Evolutionary conservation across 2,329 filamentous ascomycete species (phyloP).

Genomic region (Penicillium decumbens): DNA sequence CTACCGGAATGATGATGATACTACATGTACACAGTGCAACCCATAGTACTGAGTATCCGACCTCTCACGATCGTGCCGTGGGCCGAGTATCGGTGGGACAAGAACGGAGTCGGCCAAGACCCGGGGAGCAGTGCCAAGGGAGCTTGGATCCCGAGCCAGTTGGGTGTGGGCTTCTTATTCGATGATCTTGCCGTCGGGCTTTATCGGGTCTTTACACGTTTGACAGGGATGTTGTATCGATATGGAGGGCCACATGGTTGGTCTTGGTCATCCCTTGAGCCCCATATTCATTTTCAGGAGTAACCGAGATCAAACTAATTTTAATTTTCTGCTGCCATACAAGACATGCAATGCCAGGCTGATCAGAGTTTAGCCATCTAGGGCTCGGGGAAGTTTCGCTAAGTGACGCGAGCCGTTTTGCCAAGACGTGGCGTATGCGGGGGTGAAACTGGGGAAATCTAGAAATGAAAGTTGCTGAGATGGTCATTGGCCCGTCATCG

Average conservation of each 20-base stretch:
- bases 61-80: not conserved
- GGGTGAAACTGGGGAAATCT: not conserved
- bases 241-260: not conserved
- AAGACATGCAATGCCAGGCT: not conserved
- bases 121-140: constrained; percentile 15
- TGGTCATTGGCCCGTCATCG: not conserved
- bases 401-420: not conserved
- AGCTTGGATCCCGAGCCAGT: constrained; percentile 17
- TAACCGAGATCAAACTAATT: not conserved
- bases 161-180: constrained; percentile 7
- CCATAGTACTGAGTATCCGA: not conserved
- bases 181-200: constrained; percentile 9
- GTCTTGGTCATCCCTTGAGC: not conserved
- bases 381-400: constrained; percentile 7
- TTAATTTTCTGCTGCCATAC: not conserved
- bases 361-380: not conserved
- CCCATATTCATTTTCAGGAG: not conserved
- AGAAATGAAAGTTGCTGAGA: not conserved
- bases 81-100: constrained; percentile 12
- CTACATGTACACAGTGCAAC: not conserved
- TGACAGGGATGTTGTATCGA: constrained; percentile 3
- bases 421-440: not conserved
- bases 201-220: not conserved
- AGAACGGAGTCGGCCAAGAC: constrained; percentile 10
- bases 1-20: not conserved